Evolutionary conservation across 495 filamentous ascomycete species (phyloP), one percentile per base, ranked within the genome.

Genomic region (Elaphomyces granulatus): DNA sequence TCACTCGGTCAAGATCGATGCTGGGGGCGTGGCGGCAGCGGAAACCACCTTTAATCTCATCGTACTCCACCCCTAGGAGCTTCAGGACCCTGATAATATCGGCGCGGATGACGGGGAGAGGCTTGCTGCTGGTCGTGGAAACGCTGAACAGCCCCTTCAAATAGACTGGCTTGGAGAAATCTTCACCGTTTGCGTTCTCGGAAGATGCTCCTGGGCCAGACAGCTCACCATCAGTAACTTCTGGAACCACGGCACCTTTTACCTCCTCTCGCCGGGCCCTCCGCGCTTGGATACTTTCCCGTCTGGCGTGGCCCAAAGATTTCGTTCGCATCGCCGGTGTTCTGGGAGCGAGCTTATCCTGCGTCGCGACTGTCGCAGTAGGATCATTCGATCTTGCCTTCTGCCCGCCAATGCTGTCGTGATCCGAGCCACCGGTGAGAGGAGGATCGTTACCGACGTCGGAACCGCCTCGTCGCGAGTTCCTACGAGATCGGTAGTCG

Each of bases 131-230:
- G 2, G 90, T 99, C 0, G 90, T 99, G 3, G 83, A 87, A 23
- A 96, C 90, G 53, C 87, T 95, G 66, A 99, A 99, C 17, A 99
- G 75, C 16, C 90, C 90, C 57, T 99, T 99, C 18, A 99, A 74
- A 53, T 80, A 99, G 18, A 96, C 90, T 1, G 92, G 92, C 52
- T 94, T 96, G 69, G 49, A 82, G 60, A 61, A 64, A 38, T 64
- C 61, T 51, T 71, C 63, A 64, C 70, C 43, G 58, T 71, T 48
- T 63, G 61, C 54, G 38, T 72, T 62, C 34, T 79, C 74, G 43
- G 67, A 43, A 15, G 66, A 65, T 34, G 61, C 67, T 6, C 62
- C 64, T 37, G 60, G 53, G 10, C 63, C 63, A 7, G 64, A 61
- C n/a, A 66, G 55, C 34, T 66, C 60, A 7, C 56, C 63, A 50